Conservation (phyloP, 2,329 filamentous ascomycete genomes). For the Phialophora verrucosa region DNA sequence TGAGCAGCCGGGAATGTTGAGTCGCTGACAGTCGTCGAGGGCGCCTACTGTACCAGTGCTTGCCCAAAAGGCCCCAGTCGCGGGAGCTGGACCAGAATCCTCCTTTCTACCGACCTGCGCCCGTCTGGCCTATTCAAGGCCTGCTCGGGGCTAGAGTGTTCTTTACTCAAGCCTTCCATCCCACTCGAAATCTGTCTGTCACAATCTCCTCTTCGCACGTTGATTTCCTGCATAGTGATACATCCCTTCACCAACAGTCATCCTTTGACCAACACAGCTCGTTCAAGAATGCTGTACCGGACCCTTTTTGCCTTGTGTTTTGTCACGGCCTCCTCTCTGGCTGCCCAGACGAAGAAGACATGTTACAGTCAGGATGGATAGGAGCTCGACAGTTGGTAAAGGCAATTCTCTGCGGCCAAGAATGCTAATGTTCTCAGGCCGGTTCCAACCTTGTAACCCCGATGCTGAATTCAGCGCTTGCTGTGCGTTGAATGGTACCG, state of each 20-base stretch:
- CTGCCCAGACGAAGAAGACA: conserved; percentile 14
- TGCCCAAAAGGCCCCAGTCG: background rate
- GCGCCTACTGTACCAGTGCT: background rate
- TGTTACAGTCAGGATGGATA: conserved; percentile 25
- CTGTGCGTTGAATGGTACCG: conserved; percentile 25
- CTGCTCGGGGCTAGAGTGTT: background rate
- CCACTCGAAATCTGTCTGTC: background rate
- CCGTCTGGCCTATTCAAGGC: background rate
- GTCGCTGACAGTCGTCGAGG: background rate
- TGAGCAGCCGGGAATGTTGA: background rate
- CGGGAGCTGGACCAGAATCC: background rate
- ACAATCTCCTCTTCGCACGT: background rate
- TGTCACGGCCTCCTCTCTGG: conserved; percentile 6
- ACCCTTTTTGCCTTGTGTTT: background rate
- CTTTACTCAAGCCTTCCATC: background rate
- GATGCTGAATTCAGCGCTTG: conserved; percentile 22
- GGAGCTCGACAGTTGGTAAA: conserved; percentile 17
- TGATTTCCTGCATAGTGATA: background rate
- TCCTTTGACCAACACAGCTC: background rate
- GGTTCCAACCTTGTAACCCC: conserved; percentile 23
- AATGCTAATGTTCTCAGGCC: conserved; percentile 9
- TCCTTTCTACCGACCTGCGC: background rate
- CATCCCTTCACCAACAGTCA: background rate
- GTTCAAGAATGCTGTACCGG: background rate
- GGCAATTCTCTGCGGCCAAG: background rate